These are phyloP conservation scores for Trichoderma koningiopsis DNA, from an alignment of 2,329 filamentous ascomycete genomes.

Conservation along the genomic window DNA sequence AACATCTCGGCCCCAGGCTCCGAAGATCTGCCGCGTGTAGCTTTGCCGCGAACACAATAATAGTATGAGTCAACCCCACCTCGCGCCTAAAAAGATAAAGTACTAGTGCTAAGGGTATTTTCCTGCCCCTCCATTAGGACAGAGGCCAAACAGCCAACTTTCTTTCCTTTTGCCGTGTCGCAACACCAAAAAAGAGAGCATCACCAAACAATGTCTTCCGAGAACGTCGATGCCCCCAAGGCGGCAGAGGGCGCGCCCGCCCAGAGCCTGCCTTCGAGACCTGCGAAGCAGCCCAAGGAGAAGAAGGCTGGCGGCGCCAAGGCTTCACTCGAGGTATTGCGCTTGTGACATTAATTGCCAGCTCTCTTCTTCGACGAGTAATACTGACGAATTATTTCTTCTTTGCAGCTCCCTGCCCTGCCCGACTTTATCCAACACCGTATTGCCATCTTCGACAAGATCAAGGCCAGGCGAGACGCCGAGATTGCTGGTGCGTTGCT, in stretches of 20 bases:
- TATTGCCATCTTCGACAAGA: constrained; percentile 82
- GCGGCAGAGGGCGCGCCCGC: constrained; percentile 39
- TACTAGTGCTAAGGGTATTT: constrained; percentile 29
- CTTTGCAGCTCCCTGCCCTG: constrained; percentile 47
- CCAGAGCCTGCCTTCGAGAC: constrained; percentile 40
- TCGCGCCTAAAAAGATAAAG: constrained; percentile 28
- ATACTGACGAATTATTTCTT: neutral
- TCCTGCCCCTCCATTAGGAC: constrained; percentile 35
- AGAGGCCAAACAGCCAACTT: constrained; percentile 33
- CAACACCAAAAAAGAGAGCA: constrained; percentile 27
- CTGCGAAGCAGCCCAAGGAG: constrained; percentile 43
- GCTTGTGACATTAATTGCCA: neutral
- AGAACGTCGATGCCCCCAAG: constrained; percentile 41
- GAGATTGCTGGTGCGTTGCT: constrained; percentile 57
- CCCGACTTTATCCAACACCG: constrained; percentile 82
- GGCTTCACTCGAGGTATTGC: constrained; percentile 56
- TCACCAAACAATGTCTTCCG: constrained; percentile 42
- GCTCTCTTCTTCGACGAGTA: neutral
- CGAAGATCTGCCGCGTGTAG: constrained; percentile 34
- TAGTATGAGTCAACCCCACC: constrained; percentile 43
- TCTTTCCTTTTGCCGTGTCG: constrained; percentile 30
- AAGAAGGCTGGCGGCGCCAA: constrained; percentile 55
- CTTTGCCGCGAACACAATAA: constrained; percentile 17
- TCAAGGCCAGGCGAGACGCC: constrained; percentile 81
- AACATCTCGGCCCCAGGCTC: constrained; percentile 6